Conservation (phyloP, 768 basidiomycete species). For the Termitomyces sp. region DNA sequence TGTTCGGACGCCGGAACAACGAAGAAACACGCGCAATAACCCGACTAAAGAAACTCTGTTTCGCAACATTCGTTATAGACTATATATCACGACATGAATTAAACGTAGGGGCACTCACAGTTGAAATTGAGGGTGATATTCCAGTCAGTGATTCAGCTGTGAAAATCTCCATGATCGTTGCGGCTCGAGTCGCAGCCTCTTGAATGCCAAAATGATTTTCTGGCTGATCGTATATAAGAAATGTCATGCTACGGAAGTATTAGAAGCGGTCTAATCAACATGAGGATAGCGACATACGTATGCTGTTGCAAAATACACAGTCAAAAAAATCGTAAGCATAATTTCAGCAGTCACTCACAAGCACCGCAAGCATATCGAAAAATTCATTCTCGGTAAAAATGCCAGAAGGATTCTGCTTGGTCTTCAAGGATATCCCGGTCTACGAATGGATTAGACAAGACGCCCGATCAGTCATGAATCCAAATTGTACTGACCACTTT, state of each 20-base stretch:
- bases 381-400: constrained; percentile 41
- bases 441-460: constrained; percentile 9
- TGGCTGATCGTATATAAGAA: constrained; percentile 24
- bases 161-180: constrained; percentile 23
- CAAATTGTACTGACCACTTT: constrained; percentile 23
- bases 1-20: constrained; percentile 7
- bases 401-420: constrained; percentile 35
- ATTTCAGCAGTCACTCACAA: constrained; percentile 20
- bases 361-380: constrained; percentile 34
- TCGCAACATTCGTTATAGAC: background rate
- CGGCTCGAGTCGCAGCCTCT: constrained; percentile 22
- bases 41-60: constrained; percentile 8
- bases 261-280: background rate
- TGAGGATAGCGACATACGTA: background rate
- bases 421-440: constrained; percentile 44
- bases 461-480: background rate
- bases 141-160: constrained; percentile 26
- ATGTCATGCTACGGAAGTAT: constrained; percentile 13
- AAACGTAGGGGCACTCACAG: constrained; percentile 17
- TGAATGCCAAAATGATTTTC: constrained; percentile 28
- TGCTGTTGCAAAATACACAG: constrained; percentile 1
- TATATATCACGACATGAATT: background rate
- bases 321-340: background rate
- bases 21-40: constrained; percentile 1
- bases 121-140: constrained; percentile 18